Conservation (phyloP, 352 stramenopile species). For the Phytophthora ohioensis region DNA sequence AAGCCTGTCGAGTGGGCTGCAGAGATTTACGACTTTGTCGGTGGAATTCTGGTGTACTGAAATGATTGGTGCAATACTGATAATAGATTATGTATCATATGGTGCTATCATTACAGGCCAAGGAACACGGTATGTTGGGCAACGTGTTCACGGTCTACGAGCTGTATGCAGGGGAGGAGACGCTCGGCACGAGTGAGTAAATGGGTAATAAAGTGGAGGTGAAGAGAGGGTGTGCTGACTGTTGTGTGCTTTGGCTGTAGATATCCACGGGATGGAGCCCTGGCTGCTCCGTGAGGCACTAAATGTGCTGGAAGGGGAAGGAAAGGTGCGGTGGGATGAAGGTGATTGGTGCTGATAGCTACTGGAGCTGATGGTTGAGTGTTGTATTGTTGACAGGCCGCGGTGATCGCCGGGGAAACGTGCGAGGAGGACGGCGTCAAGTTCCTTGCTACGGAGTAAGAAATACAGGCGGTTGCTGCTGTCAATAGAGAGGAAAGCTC, state of each 20-base stretch:
- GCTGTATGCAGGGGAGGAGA: conserved; percentile 86
- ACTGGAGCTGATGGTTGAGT: conserved; percentile 1
- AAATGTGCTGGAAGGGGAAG: conserved; percentile 76
- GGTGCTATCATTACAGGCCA: conserved; percentile 55
- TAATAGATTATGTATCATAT: background rate
- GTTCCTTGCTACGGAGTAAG: conserved; percentile 75
- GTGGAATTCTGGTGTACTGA: conserved; percentile 25
- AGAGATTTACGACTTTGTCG: conserved; percentile 89
- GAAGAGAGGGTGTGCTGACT: conserved; percentile 1
- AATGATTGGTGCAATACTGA: conserved; percentile 18
- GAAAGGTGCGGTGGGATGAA: conserved; percentile 52
- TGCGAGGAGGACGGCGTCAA: conserved; percentile 90
- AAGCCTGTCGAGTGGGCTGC: conserved; percentile 80
- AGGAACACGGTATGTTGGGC: conserved; percentile 75
- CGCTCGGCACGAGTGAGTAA: conserved; percentile 72
- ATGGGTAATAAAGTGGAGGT: background rate
- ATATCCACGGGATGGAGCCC: conserved; percentile 84
- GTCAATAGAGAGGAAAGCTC: conserved; percentile 11
- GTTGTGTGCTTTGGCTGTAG: conserved; percentile 34
- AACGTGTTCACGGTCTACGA: conserved; percentile 90
- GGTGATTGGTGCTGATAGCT: background rate
- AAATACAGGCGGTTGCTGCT: background rate
- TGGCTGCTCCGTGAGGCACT: conserved; percentile 85
- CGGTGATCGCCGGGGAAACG: conserved; percentile 82
- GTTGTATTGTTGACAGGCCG: conserved; percentile 46